Conservation (phyloP, 1,284 basidiomycete genomes). For the Tilletia setariae region DNA sequence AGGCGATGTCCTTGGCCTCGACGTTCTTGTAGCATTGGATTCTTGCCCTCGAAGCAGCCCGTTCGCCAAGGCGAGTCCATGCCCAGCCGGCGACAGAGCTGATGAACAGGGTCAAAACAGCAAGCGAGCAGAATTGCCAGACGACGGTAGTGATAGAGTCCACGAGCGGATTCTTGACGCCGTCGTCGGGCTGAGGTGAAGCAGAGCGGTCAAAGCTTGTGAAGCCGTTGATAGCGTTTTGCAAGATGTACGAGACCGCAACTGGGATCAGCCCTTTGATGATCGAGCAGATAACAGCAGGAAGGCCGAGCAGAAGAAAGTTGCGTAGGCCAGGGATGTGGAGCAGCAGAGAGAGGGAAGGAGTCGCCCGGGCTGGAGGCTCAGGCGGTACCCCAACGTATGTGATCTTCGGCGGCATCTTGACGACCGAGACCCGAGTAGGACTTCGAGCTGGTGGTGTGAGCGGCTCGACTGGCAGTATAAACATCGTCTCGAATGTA, state of each 20-base stretch:
- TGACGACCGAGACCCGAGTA: too few relatives aligned
- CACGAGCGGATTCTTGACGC: conserved; percentile 63
- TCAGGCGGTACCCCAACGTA: too few relatives aligned
- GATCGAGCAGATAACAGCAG: conserved; percentile 69
- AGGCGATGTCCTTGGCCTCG: conserved; percentile 68
- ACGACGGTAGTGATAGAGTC: conserved; percentile 62
- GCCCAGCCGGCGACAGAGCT: conserved; percentile 72
- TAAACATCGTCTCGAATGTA: too few relatives aligned
- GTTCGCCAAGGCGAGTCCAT: conserved; percentile 86
- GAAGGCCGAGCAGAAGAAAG: conserved; percentile 58
- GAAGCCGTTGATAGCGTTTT: conserved; percentile 79
- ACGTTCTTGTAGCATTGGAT: conserved; percentile 60
- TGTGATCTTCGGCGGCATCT: too few relatives aligned
- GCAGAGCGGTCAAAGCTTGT: conserved; percentile 59
- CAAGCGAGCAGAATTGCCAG: conserved; percentile 69
- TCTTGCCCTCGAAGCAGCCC: conserved; percentile 70
- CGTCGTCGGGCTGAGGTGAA: conserved; percentile 56
- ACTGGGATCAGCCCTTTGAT: conserved; percentile 76
- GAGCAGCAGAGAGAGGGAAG: neutral
- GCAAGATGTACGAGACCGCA: conserved; percentile 87
- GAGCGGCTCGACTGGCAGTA: too few relatives aligned
- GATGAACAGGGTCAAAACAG: conserved; percentile 67
- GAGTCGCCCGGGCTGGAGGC: neutral
- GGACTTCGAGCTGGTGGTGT: too few relatives aligned
- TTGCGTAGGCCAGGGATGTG: neutral